Evolutionary conservation across 1,284 basidiomycete genomes (phyloP).

Genomic region (Apiotrichum siamense): DNA sequence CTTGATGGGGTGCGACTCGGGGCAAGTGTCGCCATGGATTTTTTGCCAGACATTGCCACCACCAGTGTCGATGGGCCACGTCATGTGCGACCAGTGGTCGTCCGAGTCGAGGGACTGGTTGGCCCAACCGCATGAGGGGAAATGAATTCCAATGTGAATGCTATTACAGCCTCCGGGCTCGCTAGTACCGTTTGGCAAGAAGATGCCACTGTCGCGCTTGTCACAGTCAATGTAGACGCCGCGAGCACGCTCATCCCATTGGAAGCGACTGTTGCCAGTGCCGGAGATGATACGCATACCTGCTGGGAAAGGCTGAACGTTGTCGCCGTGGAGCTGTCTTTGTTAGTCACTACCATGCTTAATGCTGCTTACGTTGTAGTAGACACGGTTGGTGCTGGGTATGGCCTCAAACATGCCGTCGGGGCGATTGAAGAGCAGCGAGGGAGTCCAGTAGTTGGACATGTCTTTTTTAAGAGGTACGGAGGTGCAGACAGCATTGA

Average conservation of each 20-base stretch:
- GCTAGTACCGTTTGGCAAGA: conserved; percentile 32
- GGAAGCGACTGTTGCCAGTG: conserved; percentile 20
- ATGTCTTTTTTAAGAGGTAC: conserved; percentile 43
- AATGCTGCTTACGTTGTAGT: conserved; percentile 37
- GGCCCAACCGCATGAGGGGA: conserved; percentile 38
- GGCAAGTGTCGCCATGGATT: conserved; percentile 24
- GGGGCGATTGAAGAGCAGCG: conserved; percentile 47
- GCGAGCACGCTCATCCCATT: conserved; percentile 6
- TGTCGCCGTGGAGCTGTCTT: not conserved
- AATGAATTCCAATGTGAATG: conserved; percentile 25
- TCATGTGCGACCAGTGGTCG: conserved; percentile 42
- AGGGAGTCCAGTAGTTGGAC: conserved; percentile 50
- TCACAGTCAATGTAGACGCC: conserved; percentile 32
- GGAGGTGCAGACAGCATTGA: conserved; percentile 29
- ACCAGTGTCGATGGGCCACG: conserved; percentile 25
- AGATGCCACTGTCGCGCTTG: conserved; percentile 14
- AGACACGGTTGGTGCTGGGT: conserved; percentile 24
- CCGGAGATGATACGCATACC: conserved; percentile 43
- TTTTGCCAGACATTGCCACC: conserved; percentile 16
- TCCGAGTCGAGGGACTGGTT: conserved; percentile 26
- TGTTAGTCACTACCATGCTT: conserved; percentile 5
- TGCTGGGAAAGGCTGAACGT: conserved; percentile 40
- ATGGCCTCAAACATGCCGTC: conserved; percentile 25
- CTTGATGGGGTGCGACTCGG: conserved; percentile 30
- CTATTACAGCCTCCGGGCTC: conserved; percentile 26